Base-by-base conservation (phyloP, 2,329 filamentous ascomycete genomes). In the Arthrobotrys megalospora region DNA sequence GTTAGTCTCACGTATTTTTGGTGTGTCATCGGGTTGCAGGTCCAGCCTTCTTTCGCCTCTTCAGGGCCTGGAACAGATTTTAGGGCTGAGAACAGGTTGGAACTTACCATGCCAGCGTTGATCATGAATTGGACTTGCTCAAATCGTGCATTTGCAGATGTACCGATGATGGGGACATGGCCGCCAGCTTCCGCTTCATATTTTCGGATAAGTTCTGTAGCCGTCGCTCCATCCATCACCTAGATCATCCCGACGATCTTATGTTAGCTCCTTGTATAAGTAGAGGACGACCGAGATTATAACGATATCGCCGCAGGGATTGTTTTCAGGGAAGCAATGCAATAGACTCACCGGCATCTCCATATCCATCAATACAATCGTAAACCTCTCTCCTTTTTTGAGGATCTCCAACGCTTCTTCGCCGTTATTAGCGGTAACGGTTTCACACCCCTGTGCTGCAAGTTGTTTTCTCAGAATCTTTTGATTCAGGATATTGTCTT, bases 121-220 rank as follows among this genome's bases (percentile, higher is more conserved):
- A 92, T 88, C 67, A 92, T 92, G 80, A 88, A 72, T 24, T 73
- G 68, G 14, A 79, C 64, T 24, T 94, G 92, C 85, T 93, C 91
- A 3, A 89, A 88, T 82, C 92, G 87, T 43, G 91, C 92, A 83
- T 94, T 94, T 1, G 92, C 92, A 43, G 92, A 94, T n/a, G 92
- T 91, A n/a, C 91, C 91, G 81, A 93, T 92, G 80, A 93, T 92
- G 1, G 91, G 91, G n/a, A 93, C 89, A 81, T 93, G 91, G 62
- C 86, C 85, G 58, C 92, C 88, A 36, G 87, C 88, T 19, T 89
- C 89, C 66, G 89, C 86, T 60, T 85, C 85, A 38, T 69, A 36
- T 52, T 77, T 60, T n/a, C 73, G 58, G 21, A 77, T 77, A n/a
- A 77, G 34, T 24, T 60, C 66, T 16, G 73, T 77, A 21, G 73